A percentile compares a stretch with the other conserved stretches of the same genome.
phyloP scores from a whole-genome alignment of 305 asterid genomes.

The Solanum chacoense region DNA sequence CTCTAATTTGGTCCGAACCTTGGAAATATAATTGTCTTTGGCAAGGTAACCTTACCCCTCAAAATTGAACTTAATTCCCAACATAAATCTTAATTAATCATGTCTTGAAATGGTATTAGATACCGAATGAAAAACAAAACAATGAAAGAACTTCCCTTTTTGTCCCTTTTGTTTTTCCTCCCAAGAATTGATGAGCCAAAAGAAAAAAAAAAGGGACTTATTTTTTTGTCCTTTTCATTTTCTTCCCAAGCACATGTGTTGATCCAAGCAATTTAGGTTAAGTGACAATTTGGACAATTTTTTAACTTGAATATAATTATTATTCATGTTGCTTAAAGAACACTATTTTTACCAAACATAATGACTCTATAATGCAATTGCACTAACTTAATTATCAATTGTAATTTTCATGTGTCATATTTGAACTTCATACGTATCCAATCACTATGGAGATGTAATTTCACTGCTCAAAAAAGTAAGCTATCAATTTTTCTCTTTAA shows the following conservation, averaged over 20 bases:
- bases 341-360: background rate
- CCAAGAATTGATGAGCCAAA: background rate
- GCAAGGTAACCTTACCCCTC: background rate
- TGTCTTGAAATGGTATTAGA: background rate
- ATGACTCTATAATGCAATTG: slow-evolving; percentile 4
- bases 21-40: background rate
- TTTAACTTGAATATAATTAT: background rate
- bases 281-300: background rate
- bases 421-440: background rate
- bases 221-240: background rate
- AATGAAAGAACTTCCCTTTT: background rate
- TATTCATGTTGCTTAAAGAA: background rate
- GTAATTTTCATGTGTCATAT: background rate
- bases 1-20: background rate
- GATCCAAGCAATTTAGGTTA: background rate
- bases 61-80: background rate
- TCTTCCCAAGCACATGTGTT: background rate
- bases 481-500: background rate
- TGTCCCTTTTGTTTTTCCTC: background rate
- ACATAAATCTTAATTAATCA: background rate
- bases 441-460: background rate
- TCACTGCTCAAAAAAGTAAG: background rate
- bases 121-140: background rate
- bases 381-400: background rate
- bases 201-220: too few species aligned